Percentiles rank a stretch among this genome's conserved stretches.
These are phyloP conservation scores for Epichloe sibirici DNA, from an alignment of 2,329 filamentous ascomycete species.

Conservation along the genomic window DNA sequence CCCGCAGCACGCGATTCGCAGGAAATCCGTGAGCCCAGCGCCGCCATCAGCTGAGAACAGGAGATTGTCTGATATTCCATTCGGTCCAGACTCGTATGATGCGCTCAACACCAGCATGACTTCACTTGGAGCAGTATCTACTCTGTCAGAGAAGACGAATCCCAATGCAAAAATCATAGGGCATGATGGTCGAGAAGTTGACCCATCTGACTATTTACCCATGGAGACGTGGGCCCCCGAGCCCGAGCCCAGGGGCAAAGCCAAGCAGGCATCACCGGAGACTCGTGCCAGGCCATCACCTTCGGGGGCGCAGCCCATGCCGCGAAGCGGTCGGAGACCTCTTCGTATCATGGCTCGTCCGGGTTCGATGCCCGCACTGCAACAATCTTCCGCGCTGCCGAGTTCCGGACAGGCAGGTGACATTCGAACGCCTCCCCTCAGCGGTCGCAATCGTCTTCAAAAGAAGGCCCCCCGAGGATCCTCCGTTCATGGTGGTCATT, in stretches of 20 bases:
- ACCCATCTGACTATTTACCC: slow-evolving; percentile 70
- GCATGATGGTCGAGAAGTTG: slow-evolving; percentile 63
- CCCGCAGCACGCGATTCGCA: slow-evolving; percentile 42
- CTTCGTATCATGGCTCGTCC: slow-evolving; percentile 39
- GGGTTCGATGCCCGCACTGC: slow-evolving; percentile 28
- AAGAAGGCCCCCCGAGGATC: slow-evolving; percentile 44
- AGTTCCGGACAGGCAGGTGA: slow-evolving; percentile 19
- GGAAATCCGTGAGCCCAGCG: slow-evolving; percentile 65
- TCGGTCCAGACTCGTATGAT: slow-evolving; percentile 66
- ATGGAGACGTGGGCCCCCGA: slow-evolving; percentile 69
- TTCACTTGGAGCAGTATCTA: slow-evolving; percentile 19
- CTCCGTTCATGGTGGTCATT: slow-evolving; percentile 21
- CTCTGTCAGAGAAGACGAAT: slow-evolving; percentile 31
- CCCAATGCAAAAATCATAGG: slow-evolving; percentile 60
- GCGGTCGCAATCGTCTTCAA: slow-evolving; percentile 48
- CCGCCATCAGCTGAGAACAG: slow-evolving; percentile 39
- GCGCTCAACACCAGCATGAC: slow-evolving; percentile 50
- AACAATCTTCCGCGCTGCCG: slow-evolving; percentile 11
- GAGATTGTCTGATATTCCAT: slow-evolving; percentile 51
- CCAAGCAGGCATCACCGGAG: slow-evolving; percentile 17
- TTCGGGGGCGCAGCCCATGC: slow-evolving; percentile 40
- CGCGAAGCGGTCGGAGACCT: slow-evolving; percentile 36
- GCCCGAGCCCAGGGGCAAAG: slow-evolving; percentile 41
- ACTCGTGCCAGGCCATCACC: slow-evolving; percentile 32
- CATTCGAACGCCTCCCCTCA: slow-evolving; percentile 21